These are phyloP conservation scores for Rhodotorula sp. DNA, from an alignment of 1,284 basidiomycete species.

Conservation along the genomic window DNA sequence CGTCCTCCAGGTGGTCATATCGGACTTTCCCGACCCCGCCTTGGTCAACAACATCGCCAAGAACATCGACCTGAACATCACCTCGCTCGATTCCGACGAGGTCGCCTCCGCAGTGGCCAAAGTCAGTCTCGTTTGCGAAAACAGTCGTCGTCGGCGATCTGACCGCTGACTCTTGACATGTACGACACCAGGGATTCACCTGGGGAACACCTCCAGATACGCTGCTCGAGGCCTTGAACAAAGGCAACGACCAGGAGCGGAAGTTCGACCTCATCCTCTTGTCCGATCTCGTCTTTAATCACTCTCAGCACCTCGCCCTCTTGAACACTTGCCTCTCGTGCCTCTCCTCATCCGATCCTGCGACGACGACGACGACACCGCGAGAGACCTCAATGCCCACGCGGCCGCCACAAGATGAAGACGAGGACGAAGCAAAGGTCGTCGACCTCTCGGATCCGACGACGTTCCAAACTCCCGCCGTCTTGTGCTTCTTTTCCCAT, in stretches of 20 bases:
- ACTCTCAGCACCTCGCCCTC: conserved; percentile 74
- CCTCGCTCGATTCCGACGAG: conserved; percentile 49
- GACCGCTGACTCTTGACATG: neutral
- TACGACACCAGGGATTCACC: conserved; percentile 68
- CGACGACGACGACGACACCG: too few species aligned
- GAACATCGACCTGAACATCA: conserved; percentile 67
- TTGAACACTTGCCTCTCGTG: conserved; percentile 68
- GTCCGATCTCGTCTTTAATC: conserved; percentile 84
- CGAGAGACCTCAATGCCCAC: too few species aligned
- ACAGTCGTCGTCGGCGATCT: too few species aligned
- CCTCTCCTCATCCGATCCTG: conserved; percentile 38
- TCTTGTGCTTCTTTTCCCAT: conserved; percentile 90
- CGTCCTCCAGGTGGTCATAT: conserved; percentile 65
- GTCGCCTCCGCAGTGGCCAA: conserved; percentile 49
- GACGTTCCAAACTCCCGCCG: conserved; percentile 54
- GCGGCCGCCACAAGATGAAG: too few species aligned
- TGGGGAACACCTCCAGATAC: conserved; percentile 74
- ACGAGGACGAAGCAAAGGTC: conserved; percentile 25
- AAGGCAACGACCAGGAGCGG: neutral
- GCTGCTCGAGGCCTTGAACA: conserved; percentile 52
- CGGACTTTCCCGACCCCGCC: conserved; percentile 84
- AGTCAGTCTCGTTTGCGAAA: too few species aligned
- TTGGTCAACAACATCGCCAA: conserved; percentile 74
- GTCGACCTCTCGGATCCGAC: conserved; percentile 31
- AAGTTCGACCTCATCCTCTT: conserved; percentile 80